Percentiles rank a stretch among this genome's conserved stretches.
These are phyloP conservation scores for Tillandsia fasciculata DNA, from an alignment of 176 grass and related monocot species.

Conservation along the genomic window DNA sequence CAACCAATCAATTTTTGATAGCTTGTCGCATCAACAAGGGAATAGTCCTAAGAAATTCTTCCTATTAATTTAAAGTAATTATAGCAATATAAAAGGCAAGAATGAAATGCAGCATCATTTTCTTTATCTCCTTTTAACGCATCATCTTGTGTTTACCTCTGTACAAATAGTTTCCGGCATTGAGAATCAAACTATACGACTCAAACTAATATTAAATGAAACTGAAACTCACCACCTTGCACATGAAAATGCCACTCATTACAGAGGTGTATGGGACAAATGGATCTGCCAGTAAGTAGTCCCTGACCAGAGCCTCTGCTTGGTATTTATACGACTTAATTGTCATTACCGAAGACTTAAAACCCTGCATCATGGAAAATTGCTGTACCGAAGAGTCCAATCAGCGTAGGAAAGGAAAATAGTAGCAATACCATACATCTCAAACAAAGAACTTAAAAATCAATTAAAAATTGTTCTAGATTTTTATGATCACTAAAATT, in stretches of 20 bases:
- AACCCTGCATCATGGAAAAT: conserved; percentile 20
- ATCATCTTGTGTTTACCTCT: background rate
- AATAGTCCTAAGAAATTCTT: too few species aligned
- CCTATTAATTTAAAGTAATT: background rate
- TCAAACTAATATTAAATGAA: background rate
- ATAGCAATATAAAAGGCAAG: background rate
- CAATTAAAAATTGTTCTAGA: background rate
- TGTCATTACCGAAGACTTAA: conserved; percentile 29
- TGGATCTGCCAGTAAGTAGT: conserved; percentile 73
- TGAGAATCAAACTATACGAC: background rate
- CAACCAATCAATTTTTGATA: too few species aligned
- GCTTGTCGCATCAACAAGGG: too few species aligned
- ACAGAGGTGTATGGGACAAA: conserved; percentile 63
- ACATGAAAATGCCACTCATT: conserved; percentile 60
- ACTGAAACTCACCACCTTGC: conserved; percentile 68
- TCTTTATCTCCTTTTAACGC: background rate
- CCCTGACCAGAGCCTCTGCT: conserved; percentile 51
- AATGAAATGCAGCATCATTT: background rate
- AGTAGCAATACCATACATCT: background rate
- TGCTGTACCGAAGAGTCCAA: conserved; percentile 2
- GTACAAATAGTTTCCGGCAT: background rate
- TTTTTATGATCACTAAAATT: too few species aligned
- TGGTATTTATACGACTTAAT: conserved; percentile 51
- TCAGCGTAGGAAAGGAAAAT: background rate
- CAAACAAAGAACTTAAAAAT: background rate